Conservation (phyloP, 768 basidiomycete species). For the Neoboletus brunneissimus region DNA sequence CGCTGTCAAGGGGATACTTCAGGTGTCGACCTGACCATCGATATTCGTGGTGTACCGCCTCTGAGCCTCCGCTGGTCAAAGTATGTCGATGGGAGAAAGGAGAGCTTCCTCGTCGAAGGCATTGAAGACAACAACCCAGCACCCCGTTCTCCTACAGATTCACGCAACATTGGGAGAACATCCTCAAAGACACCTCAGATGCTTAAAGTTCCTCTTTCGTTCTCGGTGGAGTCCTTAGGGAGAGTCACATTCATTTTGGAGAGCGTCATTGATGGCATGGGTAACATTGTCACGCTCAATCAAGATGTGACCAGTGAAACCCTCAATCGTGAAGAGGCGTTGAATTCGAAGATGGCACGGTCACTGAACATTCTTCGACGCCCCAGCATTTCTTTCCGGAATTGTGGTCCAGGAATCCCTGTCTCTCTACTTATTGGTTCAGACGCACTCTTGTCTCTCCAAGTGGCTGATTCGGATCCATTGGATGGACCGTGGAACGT, state of each 20-base stretch:
- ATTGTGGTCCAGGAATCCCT: constrained; percentile 70
- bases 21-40: constrained; percentile 55
- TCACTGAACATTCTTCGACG: constrained; percentile 69
- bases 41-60: constrained; percentile 71
- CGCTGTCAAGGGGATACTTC: constrained; percentile 70
- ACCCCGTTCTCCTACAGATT: constrained; percentile 26
- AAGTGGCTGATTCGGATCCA: constrained; percentile 51
- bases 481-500: constrained; percentile 71
- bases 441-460: constrained; percentile 55
- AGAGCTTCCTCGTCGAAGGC: constrained; percentile 79
- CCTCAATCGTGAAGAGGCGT: constrained; percentile 24
- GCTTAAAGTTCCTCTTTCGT: constrained; percentile 64
- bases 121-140: constrained; percentile 60
- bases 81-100: constrained; percentile 60
- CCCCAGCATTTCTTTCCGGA: constrained; percentile 68
- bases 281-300: constrained; percentile 62
- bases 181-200: constrained; percentile 45
- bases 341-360: constrained; percentile 49
- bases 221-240: constrained; percentile 62
- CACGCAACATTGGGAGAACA: constrained; percentile 21
- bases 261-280: constrained; percentile 77
- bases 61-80: constrained; percentile 76
- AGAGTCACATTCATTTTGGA: constrained; percentile 74
- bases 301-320: constrained; percentile 28
- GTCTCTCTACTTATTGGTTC: constrained; percentile 69